Base-by-base conservation (phyloP, 192 early-diverging fungal species). In the Coemansia sp. region DNA sequence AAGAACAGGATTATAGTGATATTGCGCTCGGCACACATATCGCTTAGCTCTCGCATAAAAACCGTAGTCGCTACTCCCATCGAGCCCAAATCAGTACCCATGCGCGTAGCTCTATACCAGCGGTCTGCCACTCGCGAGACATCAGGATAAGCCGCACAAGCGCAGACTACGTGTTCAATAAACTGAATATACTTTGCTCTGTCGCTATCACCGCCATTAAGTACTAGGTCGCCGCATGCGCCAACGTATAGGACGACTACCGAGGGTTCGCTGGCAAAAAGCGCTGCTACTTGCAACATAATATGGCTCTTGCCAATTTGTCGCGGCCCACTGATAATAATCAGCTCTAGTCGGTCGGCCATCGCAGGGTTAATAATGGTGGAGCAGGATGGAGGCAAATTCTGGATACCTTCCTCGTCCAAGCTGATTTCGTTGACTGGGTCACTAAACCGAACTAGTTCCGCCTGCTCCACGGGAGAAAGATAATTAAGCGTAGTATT, bases 241-340 rank as follows among this genome's bases (percentile, higher is more conserved):
- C 68, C 64, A 5, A 79, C 63, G 58, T 74, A 66, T 4, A 70
- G 36, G 1, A 79, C 72, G 1, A 66, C 68, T 1, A 70, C 77
- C 3, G 60, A 49, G 7, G 71, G 68, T 39, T 69, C 77, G 20
- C 68, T 65, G 33, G 68, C 52, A 40, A 79, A 57, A 5, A 50
- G 67, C 58, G 65, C 71, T 1, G 71, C 71, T 2, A 79, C 33
- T 12, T 74, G 64, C 18, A 74, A 27, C 68, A 79, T 73, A 6
- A 79, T 38, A 43, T 79, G 77, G 71, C 67, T 70, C 60, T 79
- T 79, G 22, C 77, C 77, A 0, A 70, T 46, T 12, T 79, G 77
- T 12, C 77, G 71, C 47, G 77, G 77, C 0, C 77, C 77, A 16
- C 31, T 20, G 22, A 79, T 49, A 3, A 71, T 24, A 16, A 71